Conservation (phyloP, 495 filamentous ascomycete genomes). For the Daldinia caldariorum region DNA sequence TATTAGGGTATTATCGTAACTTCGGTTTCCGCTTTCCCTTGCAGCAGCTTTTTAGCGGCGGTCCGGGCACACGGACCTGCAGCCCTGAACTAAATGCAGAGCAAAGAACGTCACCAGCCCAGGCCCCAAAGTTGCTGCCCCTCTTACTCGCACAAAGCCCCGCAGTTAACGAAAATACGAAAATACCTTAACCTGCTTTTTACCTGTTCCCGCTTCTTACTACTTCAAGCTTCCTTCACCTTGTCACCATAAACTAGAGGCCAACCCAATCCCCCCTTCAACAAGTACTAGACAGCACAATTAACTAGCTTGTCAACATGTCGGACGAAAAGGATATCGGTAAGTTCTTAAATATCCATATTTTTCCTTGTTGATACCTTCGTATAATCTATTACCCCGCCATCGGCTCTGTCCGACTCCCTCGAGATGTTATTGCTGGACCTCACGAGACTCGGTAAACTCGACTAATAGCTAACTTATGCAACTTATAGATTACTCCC, state of each 20-base stretch:
- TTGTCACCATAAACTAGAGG: constrained; percentile 4
- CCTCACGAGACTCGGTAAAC: constrained; percentile 29
- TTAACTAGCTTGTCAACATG: constrained; percentile 29
- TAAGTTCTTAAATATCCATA: constrained; percentile 27
- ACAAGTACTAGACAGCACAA: constrained; percentile 3
- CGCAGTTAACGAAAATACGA: constrained; percentile 42
- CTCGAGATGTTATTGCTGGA: constrained; percentile 13
- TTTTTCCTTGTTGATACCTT: constrained; percentile 23
- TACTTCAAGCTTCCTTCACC: constrained; percentile 5
- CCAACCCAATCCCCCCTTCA: constrained; percentile 4
- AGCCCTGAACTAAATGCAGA: constrained; percentile 33
- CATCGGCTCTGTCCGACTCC: constrained; percentile 22
- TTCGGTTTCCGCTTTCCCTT: constrained; percentile 8
- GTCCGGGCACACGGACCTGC: constrained; percentile 34
- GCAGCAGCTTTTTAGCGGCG: neutral
- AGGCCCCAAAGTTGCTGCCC: constrained; percentile 26
- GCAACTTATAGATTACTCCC: constrained; percentile 76
- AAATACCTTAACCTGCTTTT: constrained; percentile 31
- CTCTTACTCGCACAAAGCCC: constrained; percentile 43
- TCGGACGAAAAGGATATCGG: constrained; percentile 43
- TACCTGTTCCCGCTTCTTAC: constrained; percentile 17
- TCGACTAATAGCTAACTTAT: constrained; percentile 30
- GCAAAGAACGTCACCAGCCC: constrained; percentile 40
- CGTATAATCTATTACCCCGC: constrained; percentile 40
- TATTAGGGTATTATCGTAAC: neutral